phyloP scores from a whole-genome alignment of 768 basidiomycete species.

The Tubosaeta sp. region DNA sequence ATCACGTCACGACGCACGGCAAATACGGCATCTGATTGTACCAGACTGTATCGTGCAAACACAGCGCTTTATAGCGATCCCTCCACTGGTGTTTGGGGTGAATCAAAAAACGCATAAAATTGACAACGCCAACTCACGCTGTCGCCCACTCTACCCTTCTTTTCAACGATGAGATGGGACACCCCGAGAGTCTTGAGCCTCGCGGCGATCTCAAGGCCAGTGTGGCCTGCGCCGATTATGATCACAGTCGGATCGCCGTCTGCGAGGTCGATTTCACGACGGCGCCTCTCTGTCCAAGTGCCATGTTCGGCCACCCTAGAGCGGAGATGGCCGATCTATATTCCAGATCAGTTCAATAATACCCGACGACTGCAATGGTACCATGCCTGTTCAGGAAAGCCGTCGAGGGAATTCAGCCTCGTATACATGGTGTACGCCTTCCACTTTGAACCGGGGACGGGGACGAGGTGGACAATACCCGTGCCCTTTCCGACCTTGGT shows the following conservation, averaged over 20 bases:
- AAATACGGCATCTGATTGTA: constrained; percentile 56
- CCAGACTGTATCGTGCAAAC: constrained; percentile 53
- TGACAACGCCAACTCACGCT: constrained; percentile 17
- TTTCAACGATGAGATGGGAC: constrained; percentile 53
- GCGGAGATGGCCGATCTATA: constrained; percentile 38
- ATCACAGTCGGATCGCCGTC: constrained; percentile 54
- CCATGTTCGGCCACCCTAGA: constrained; percentile 44
- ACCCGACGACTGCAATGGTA: neutral
- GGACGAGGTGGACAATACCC: constrained; percentile 53
- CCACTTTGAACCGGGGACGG: constrained; percentile 43
- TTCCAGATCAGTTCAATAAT: neutral
- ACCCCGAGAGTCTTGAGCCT: constrained; percentile 60
- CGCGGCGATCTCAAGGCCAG: constrained; percentile 61
- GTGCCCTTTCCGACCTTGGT: constrained; percentile 45
- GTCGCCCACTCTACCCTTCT: constrained; percentile 48
- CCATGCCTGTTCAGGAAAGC: constrained; percentile 45
- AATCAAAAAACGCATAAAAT: neutral
- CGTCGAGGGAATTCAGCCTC: constrained; percentile 54
- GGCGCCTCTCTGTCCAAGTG: constrained; percentile 49
- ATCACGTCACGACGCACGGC: constrained; percentile 31
- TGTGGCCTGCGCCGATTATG: constrained; percentile 63
- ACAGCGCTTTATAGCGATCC: constrained; percentile 54
- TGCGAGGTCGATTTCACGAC: constrained; percentile 41
- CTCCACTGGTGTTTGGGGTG: constrained; percentile 40
- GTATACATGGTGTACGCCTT: constrained; percentile 60